phyloP scores from a whole-genome alignment of 78 protist genomes.

The Dictyostelium intermedium region DNA sequence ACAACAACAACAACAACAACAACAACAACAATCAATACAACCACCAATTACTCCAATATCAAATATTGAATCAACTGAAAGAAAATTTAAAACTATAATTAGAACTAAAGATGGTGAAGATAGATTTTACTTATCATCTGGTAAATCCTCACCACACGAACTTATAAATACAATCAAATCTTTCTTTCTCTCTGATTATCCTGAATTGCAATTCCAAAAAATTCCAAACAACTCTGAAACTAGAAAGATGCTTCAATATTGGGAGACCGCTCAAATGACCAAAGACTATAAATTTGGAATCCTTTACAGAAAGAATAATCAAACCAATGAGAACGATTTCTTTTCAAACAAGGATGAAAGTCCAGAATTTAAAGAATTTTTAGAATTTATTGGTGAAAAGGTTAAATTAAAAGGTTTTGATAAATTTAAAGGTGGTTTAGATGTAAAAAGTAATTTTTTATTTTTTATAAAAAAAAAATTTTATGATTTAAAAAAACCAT shows the following conservation, averaged over 20 bases:
- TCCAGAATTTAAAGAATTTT: constrained; percentile 64
- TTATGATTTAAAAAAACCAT: neutral
- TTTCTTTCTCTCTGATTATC: constrained; percentile 1
- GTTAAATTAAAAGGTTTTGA: constrained; percentile 60
- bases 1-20: neutral
- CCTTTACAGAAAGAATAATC: constrained; percentile 60
- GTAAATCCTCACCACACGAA: constrained; percentile 53
- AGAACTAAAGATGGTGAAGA: constrained; percentile 74
- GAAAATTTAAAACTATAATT: constrained; percentile 61
- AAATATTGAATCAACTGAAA: constrained; percentile 29
- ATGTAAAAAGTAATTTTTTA: constrained; percentile 50
- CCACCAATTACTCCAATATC: neutral
- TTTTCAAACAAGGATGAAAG: constrained; percentile 58
- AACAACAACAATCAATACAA: neutral
- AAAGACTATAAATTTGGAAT: constrained; percentile 81
- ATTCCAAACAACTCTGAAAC: constrained; percentile 39
- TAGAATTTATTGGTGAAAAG: constrained; percentile 78
- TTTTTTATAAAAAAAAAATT: neutral
- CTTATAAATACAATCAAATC: constrained; percentile 44
- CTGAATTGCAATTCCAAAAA: constrained; percentile 40
- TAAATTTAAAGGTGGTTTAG: constrained; percentile 82
- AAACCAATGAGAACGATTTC: constrained; percentile 77
- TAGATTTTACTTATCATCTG: constrained; percentile 59
- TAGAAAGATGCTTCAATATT: constrained; percentile 36
- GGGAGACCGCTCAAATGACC: constrained; percentile 72